phyloP scores from a whole-genome alignment of 1,284 basidiomycete genomes.

The Sutorius eximius region DNA sequence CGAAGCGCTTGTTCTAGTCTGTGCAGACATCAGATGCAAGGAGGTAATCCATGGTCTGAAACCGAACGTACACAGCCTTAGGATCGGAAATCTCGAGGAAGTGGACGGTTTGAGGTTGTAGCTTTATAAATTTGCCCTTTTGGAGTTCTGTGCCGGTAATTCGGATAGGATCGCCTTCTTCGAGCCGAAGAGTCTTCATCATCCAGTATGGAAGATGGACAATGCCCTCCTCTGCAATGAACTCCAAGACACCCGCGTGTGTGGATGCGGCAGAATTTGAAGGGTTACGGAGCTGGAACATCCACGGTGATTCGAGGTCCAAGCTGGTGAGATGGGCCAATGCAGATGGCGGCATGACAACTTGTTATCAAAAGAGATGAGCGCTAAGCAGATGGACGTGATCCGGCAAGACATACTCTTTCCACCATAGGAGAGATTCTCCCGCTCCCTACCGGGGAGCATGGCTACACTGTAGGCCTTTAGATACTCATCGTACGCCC shows the following conservation, averaged over 20 bases:
- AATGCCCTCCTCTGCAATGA: constrained; percentile 95
- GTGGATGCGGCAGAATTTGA: constrained; percentile 84
- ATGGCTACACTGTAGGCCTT: constrained; percentile 87
- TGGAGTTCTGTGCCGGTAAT: constrained; percentile 86
- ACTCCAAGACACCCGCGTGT: constrained; percentile 97
- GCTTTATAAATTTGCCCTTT: constrained; percentile 95
- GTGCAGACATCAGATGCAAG: constrained; percentile 6
- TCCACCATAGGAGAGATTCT: constrained; percentile 92
- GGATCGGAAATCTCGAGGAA: constrained; percentile 95
- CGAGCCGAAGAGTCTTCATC: constrained; percentile 94
- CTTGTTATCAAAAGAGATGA: constrained; percentile 42
- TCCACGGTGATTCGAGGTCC: constrained; percentile 93
- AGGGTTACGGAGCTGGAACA: constrained; percentile 93
- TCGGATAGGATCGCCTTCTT: constrained; percentile 94
- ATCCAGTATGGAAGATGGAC: constrained; percentile 99
- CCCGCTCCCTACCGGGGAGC: constrained; percentile 78
- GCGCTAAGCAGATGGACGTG: neutral
- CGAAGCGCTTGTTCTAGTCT: constrained; percentile 94
- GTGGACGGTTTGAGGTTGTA: constrained; percentile 94
- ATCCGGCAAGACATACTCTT: constrained; percentile 75
- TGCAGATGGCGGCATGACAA: constrained; percentile 97
- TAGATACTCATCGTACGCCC: constrained; percentile 78
- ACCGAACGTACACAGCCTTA: constrained; percentile 84
- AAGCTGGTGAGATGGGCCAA: constrained; percentile 86
- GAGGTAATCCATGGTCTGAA: constrained; percentile 1